A percentile compares a stretch with the other conserved stretches of the same genome.
Conservation (phyloP, 306 rosid species). For the Begonia fuchsioides region DNA sequence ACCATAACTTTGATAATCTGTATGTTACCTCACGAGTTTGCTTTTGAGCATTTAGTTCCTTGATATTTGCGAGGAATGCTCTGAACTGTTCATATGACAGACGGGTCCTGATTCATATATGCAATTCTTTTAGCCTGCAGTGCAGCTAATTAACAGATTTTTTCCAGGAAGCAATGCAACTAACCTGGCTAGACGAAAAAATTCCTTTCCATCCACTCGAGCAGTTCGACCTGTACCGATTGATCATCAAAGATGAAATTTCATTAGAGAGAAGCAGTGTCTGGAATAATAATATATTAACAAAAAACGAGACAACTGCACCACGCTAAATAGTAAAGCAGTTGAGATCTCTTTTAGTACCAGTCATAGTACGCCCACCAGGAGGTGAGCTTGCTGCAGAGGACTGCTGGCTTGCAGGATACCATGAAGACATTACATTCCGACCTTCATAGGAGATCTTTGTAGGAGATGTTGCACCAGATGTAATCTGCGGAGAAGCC, state of each 20-base stretch:
- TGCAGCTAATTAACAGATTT: not conserved
- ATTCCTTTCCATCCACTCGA: conserved; percentile 94
- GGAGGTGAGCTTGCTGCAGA: conserved; percentile 98
- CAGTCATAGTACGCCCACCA: conserved; percentile 45
- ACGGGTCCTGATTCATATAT: conserved; percentile 64
- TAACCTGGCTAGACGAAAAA: conserved; percentile 92
- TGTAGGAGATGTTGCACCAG: conserved; percentile 75
- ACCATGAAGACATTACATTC: conserved; percentile 57
- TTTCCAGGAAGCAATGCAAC: conserved; percentile 9
- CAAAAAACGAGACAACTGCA: not conserved
- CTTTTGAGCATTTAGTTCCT: conserved; percentile 92
- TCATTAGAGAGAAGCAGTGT: not conserved
- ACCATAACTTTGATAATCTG: not conserved
- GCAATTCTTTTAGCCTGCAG: conserved; percentile 8
- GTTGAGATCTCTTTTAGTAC: conserved; percentile 15
- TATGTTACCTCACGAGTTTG: conserved; percentile 86
- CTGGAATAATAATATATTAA: not conserved
- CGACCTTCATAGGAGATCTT: conserved; percentile 51
- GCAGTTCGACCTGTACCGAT: conserved; percentile 61
- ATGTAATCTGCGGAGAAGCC: conserved; percentile 45
- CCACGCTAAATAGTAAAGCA: not conserved
- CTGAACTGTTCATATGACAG: conserved; percentile 96
- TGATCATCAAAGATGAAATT: conserved; percentile 5
- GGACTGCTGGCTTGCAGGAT: conserved; percentile 95
- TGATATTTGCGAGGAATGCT: conserved; percentile 89